Evolutionary conservation across 306 rosid species (phyloP), one percentile per base, ranked within the genome.

Genomic region (Hippophae rhamnoides): DNA sequence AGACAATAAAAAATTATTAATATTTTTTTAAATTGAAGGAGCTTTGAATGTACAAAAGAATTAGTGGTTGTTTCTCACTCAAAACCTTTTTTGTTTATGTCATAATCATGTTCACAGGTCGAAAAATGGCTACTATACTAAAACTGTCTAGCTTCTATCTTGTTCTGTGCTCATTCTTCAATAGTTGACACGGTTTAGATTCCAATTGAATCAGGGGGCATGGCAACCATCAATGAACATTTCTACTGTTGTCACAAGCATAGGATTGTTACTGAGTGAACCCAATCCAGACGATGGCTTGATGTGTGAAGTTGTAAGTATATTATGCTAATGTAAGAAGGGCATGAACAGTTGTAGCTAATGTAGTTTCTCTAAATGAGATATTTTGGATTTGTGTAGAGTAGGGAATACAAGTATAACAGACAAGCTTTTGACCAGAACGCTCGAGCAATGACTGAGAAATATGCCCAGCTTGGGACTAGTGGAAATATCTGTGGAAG

Each of bases 281-380:
- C 78, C 78, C 48, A 76, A 76, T 63, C 78, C 81, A 18, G 81
- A 76, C 42, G 78, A 76, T 60, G 81, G 81, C 12, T 64, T 76
- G 5, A 76, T 76, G 78, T 59, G 81, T 60, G 81, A 76, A 38
- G 72, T 58, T 4, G 78, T 76, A 54, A 63, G 78, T 68, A n/a
- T 51, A 46, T 53, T 5, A 14, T 40, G 53, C 57, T 27, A 9
- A 54, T 26, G 27, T 45, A 54, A 47, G 23, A 42, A 41, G 44
- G 13, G 27, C 26, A 13, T 41, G 38, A 31, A 31, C 23, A 26
- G 59, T 41, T 40, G 14, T 25, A 50, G 48, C 10, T 46, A 10
- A 47, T 7, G 9, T 8, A 9, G 62, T 52, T 18, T 43, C 18
- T 31, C 10, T 47, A 47, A 41, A 31, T 58, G 25, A 8, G 27